These are phyloP conservation scores for Trametes cinnabarina DNA, from an alignment of 768 basidiomycete species.

Conservation along the genomic window DNA sequence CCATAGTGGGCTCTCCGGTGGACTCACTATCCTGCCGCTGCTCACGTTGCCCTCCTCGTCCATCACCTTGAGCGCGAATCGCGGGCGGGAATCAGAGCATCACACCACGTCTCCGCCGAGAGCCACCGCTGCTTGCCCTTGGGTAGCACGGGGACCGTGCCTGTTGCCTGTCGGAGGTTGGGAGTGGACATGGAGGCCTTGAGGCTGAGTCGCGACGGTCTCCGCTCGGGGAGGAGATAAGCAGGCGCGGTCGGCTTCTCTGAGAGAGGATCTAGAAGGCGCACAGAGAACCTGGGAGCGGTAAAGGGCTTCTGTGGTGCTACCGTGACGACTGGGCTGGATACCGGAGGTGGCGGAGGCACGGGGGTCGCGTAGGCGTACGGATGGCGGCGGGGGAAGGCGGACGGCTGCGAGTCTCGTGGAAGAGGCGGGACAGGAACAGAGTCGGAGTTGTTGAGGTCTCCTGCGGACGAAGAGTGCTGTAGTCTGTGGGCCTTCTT, in stretches of 20 bases:
- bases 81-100: constrained; percentile 70
- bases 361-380: constrained; percentile 47
- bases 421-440: constrained; percentile 7
- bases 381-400: constrained; percentile 41
- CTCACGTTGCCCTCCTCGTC: constrained; percentile 27
- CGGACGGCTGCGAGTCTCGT: background rate
- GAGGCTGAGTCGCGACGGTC: constrained; percentile 32
- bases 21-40: constrained; percentile 43
- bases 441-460: constrained; percentile 8
- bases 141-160: constrained; percentile 20
- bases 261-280: constrained; percentile 25
- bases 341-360: constrained; percentile 12
- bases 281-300: constrained; percentile 25
- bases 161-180: constrained; percentile 44
- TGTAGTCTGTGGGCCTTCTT: constrained; percentile 17
- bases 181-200: constrained; percentile 66
- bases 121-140: constrained; percentile 64
- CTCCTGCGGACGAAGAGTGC: constrained; percentile 22
- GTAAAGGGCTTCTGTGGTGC: constrained; percentile 12
- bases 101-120: constrained; percentile 78
- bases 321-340: constrained; percentile 16
- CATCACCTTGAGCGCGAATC: constrained; percentile 51
- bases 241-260: constrained; percentile 16
- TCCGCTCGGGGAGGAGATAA: constrained; percentile 22
- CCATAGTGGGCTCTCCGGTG: constrained; percentile 45